phyloP scores from a whole-genome alignment of 495 filamentous ascomycete genomes.

The Podospora comata region DNA sequence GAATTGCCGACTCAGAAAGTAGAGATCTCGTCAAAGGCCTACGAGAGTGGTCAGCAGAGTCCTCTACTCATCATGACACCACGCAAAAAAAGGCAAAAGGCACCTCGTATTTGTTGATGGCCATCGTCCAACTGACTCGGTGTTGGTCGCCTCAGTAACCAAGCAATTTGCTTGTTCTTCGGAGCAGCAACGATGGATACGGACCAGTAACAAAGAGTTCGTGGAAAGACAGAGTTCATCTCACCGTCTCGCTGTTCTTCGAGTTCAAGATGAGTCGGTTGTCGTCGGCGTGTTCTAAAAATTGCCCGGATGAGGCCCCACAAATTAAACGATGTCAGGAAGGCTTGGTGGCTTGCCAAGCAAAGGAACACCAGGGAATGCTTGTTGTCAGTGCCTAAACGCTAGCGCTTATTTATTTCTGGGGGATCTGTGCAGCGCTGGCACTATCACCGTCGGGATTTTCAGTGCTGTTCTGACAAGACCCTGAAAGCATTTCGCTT shows the following conservation, averaged over 20 bases:
- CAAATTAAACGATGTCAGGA: not conserved
- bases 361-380: not conserved
- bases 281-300: not conserved
- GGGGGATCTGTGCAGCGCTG: not conserved
- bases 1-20: no score
- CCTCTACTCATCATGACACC: no score
- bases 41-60: no score
- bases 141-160: no score
- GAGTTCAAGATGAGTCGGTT: no score
- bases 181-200: no score
- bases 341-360: not conserved
- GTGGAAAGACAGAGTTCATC: not conserved
- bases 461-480: not conserved
- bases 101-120: no score
- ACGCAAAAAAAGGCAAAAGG: no score
- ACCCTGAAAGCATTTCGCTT: not conserved
- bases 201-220: not conserved
- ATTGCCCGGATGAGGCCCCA: not conserved
- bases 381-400: slow-evolving; percentile 5
- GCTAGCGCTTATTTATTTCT: slow-evolving; percentile 3
- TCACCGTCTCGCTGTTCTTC: not conserved
- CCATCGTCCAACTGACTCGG: no score
- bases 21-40: no score
- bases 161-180: no score
- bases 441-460: slow-evolving; percentile 1